Percentiles rank a stretch among this genome's conserved stretches.
Conservation (phyloP, 1,284 basidiomycete species). For the Xanthoconium separans region DNA sequence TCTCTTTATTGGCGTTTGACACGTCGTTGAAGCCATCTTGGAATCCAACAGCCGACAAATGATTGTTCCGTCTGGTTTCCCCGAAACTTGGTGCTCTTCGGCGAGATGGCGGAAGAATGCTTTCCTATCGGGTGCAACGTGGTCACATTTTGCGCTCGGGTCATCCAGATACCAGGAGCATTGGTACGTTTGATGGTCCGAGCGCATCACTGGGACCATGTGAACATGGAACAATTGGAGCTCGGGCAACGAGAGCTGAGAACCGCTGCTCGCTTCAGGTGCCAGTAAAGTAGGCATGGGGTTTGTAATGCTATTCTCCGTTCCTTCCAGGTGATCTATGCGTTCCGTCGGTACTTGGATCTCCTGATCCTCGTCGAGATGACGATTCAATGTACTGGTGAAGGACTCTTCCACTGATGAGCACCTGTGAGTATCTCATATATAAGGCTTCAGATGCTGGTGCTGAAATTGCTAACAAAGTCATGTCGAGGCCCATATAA, state of each 20-base stretch:
- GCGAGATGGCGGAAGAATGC: conserved; percentile 20
- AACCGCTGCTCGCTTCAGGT: neutral
- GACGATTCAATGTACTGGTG: neutral
- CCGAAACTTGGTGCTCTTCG: conserved; percentile 10
- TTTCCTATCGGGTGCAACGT: neutral
- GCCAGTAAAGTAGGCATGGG: neutral
- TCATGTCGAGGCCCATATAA: neutral
- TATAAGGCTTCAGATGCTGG: neutral
- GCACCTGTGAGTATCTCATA: neutral
- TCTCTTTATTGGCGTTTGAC: conserved; percentile 8
- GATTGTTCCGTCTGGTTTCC: neutral
- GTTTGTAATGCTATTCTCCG: neutral
- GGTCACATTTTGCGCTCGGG: neutral
- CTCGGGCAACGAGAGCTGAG: neutral
- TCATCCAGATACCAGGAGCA: conserved; percentile 14
- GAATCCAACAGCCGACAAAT: conserved; percentile 14
- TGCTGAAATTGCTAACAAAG: conserved; percentile 1
- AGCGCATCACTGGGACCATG: neutral
- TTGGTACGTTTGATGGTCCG: neutral
- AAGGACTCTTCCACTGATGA: neutral
- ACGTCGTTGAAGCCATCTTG: conserved; percentile 7
- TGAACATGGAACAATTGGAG: neutral
- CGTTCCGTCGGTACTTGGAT: neutral
- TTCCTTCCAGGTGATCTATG: neutral
- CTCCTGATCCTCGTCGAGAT: neutral